A percentile compares a stretch with the other conserved stretches of the same genome.
These are phyloP conservation scores for Platanus orientalis DNA, from an alignment of 164 flowering plant genomes.

Conservation along the genomic window DNA sequence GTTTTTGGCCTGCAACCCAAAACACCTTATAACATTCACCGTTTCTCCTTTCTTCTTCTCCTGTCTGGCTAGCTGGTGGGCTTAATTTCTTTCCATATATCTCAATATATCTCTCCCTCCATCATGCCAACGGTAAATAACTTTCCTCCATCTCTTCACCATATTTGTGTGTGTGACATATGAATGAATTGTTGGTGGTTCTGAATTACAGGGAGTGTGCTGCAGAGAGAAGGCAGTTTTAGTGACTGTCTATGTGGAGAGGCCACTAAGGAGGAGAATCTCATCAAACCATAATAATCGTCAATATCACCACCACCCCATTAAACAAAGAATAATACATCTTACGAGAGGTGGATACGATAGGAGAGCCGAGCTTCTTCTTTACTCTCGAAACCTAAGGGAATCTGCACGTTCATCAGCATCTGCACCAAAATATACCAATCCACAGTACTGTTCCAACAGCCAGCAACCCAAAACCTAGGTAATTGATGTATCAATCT, in stretches of 20 bases:
- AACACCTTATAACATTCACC: too few species aligned
- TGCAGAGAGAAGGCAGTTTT: conserved; percentile 31
- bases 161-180: conserved; percentile 1
- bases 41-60: too few species aligned
- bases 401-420: conserved; percentile 26
- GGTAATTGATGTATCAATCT: conserved; percentile 14
- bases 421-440: conserved; percentile 10
- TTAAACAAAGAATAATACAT: conserved; percentile 11
- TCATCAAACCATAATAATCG: conserved; percentile 14
- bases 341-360: conserved; percentile 23
- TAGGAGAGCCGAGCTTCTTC: conserved; percentile 56
- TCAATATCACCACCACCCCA: conserved; percentile 20
- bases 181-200: not conserved
- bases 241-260: conserved; percentile 42
- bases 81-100: too few species aligned
- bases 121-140: not conserved
- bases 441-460: conserved; percentile 8
- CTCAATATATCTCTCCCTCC: not conserved
- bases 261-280: conserved; percentile 21
- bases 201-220: conserved; percentile 22
- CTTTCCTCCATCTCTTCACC: not conserved
- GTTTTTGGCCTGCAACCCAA: too few species aligned
- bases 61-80: too few species aligned
- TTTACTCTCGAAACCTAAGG: conserved; percentile 38
- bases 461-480: conserved; percentile 15